A percentile compares a stretch with the other conserved stretches of the same genome.
phyloP scores from a whole-genome alignment of 169 alveolate genomes.

The Theileria sp. region DNA sequence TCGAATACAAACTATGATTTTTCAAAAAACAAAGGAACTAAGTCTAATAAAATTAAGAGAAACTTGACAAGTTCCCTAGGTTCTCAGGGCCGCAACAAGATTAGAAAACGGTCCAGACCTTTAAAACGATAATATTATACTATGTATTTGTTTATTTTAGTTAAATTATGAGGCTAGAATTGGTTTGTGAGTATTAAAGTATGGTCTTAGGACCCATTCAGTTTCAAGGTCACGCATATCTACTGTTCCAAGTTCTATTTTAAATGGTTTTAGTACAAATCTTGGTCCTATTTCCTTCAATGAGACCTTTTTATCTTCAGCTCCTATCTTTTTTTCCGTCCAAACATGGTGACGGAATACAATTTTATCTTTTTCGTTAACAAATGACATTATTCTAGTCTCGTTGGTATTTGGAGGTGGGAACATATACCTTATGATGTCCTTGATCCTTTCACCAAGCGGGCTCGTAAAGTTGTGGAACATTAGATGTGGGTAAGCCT shows the following conservation, averaged over 20 bases:
- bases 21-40: not conserved
- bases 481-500: conserved; percentile 93
- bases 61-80: not conserved
- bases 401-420: conserved; percentile 84
- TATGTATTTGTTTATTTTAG: not conserved
- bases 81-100: not conserved
- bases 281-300: conserved; percentile 95
- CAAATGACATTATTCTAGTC: conserved; percentile 89
- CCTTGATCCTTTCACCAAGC: conserved; percentile 91
- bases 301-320: conserved; percentile 79
- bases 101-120: conserved; percentile 2
- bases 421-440: conserved; percentile 89
- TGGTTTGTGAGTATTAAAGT: conserved; percentile 84
- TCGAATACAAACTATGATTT: not conserved
- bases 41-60: not conserved
- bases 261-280: conserved; percentile 90
- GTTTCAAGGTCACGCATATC: conserved; percentile 94
- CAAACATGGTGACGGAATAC: conserved; percentile 91
- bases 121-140: not conserved
- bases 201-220: conserved; percentile 97
- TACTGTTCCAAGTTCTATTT: conserved; percentile 94
- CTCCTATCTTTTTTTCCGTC: conserved; percentile 70
- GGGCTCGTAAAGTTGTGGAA: conserved; percentile 91
- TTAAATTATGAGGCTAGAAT: conserved; percentile 40
- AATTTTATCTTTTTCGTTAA: conserved; percentile 88